Conservation (phyloP, 163 green algal genomes). For the Trebouxia gelatinosa region DNA sequence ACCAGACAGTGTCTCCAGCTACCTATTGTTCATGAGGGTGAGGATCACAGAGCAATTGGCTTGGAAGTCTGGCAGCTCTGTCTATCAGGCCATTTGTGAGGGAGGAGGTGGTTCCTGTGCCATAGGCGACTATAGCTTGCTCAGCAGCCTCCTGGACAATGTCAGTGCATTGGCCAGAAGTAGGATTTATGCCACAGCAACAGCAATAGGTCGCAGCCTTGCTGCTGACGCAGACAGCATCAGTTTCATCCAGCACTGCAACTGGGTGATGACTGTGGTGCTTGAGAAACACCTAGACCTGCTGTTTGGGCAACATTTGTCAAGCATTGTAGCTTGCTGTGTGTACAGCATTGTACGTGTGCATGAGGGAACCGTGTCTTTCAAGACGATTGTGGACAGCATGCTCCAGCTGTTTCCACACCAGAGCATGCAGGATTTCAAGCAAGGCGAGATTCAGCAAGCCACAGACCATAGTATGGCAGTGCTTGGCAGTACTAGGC, state of each 20-base stretch:
- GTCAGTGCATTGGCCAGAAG: not conserved
- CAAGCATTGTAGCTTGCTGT: slow-evolving; percentile 28
- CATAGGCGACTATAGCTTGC: not conserved
- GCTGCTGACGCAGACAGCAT: too few species aligned
- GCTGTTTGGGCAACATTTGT: slow-evolving; percentile 38
- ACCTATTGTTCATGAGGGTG: slow-evolving; percentile 28
- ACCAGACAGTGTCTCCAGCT: not conserved
- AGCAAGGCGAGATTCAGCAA: not conserved
- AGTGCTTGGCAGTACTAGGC: not conserved
- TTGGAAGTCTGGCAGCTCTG: slow-evolving; percentile 28
- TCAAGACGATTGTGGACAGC: slow-evolving; percentile 11
- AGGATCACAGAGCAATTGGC: slow-evolving; percentile 28
- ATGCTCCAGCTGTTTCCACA: not conserved
- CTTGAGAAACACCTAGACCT: slow-evolving; percentile 35
- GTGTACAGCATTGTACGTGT: slow-evolving; percentile 25
- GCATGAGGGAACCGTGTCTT: slow-evolving; percentile 21
- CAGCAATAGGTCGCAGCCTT: too few species aligned
- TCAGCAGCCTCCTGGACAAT: slow-evolving; percentile 6
- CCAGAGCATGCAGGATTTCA: slow-evolving; percentile 19
- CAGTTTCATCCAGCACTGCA: not conserved
- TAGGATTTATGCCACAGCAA: not conserved
- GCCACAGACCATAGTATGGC: not conserved
- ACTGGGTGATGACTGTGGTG: slow-evolving; percentile 1
- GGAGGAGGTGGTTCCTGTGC: not conserved
- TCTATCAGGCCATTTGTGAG: slow-evolving; percentile 27